phyloP scores from a whole-genome alignment of 306 rosid genomes.

The Neltuma alba region DNA sequence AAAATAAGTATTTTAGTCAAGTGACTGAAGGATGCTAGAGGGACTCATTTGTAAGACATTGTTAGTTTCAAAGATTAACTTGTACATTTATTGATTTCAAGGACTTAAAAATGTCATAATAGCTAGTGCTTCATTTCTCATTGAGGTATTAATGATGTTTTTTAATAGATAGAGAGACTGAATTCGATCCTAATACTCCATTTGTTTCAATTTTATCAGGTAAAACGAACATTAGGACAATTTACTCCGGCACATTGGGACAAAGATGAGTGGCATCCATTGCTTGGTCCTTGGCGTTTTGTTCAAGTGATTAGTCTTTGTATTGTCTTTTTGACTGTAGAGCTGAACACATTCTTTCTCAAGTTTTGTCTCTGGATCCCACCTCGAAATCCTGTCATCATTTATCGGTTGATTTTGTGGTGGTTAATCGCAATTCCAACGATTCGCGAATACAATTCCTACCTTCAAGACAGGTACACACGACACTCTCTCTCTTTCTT shows the following conservation, averaged over 20 bases:
- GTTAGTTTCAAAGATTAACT: neutral
- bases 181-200: slow-evolving; percentile 10
- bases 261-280: slow-evolving; percentile 99
- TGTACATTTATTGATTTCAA: neutral
- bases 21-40: neutral
- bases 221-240: slow-evolving; percentile 87
- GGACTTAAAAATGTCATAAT: neutral
- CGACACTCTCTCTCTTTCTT: slow-evolving; percentile 34
- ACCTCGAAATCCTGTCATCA: slow-evolving; percentile 87
- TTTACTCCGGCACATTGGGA: slow-evolving; percentile 99
- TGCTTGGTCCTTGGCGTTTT: slow-evolving; percentile 98
- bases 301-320: slow-evolving; percentile 92
- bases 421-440: slow-evolving; percentile 99
- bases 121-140: slow-evolving; percentile 1
- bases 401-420: slow-evolving; percentile 92
- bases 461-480: slow-evolving; percentile 93
- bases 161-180: slow-evolving; percentile 2
- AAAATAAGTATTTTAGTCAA: neutral
- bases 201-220: slow-evolving; percentile 48
- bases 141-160: neutral
- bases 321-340: slow-evolving; percentile 86
- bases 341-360: slow-evolving; percentile 96
- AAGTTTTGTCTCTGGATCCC: slow-evolving; percentile 97
- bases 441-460: slow-evolving; percentile 93
- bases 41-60: neutral